Base-by-base conservation (phyloP, 164 flowering plant species). In the Stephania cephalantha region DNA sequence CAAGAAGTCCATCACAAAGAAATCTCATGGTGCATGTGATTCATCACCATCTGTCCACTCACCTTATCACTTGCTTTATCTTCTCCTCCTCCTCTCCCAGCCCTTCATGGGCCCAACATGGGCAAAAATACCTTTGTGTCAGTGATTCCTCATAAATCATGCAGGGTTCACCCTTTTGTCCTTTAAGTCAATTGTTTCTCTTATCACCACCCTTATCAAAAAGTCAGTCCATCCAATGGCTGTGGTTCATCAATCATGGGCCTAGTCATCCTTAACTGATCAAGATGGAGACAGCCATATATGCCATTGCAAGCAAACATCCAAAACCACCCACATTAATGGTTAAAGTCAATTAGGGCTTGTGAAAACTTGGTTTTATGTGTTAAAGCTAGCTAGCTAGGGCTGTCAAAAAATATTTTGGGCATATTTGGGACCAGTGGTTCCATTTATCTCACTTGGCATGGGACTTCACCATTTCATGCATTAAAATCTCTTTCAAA, bases 21-120 rank as follows among this genome's bases (percentile, higher is more conserved):
- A 53, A 63, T 30, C 55, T 69, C 76, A 69, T 61, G 78, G 69
- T 72, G 6, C 78, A 69, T 75, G 78, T 75, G 75, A 79, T 25
- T 46, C 75, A 7, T 31, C 6, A 50, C 55, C 15, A 11, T 50
- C 55, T 50, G 12, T 7, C 55, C 15, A 9, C 55, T 9, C 55
- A 50, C 70, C 31, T 25, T 69, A 44, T 44, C 46, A 69, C n/a
- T 42, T 35, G 29, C 15, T 22, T 13, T 13, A 29, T 29, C 70
- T 67, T 35, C 42, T 35, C 42, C 2, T 35, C 4, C 42, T 4
- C 4, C 42, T 2, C 42, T 35, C 42, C 4, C 35, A 29, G 35
- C 69, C 42, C 9, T 67, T 22, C 12, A 67, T 67, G 30, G 55
- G 17, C 12, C 55, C 53, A 48, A 50, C 15, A 50, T 50, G 55